A percentile compares a stretch with the other conserved stretches of the same genome.
Conservation (phyloP, 345 rosid genomes). For the Laguncularia racemosa region DNA sequence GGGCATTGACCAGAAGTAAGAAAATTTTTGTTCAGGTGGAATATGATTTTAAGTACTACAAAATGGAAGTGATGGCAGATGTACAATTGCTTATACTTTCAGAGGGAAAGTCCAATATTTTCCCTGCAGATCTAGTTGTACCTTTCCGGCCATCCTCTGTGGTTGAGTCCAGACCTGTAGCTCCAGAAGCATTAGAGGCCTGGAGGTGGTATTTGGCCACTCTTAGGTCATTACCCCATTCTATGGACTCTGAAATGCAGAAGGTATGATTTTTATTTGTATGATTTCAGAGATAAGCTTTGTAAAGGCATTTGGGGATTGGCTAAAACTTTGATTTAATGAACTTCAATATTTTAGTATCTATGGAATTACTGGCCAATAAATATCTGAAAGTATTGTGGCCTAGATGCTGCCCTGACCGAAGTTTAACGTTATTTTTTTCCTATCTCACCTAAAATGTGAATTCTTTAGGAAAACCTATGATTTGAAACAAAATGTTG, state of each 20-base stretch:
- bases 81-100: constrained; percentile 69
- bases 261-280: constrained; percentile 36
- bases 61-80: constrained; percentile 86
- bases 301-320: background rate
- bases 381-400: too few relatives aligned
- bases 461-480: too few relatives aligned
- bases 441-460: too few relatives aligned
- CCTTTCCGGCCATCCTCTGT: constrained; percentile 67
- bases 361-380: too few relatives aligned
- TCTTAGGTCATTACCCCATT: constrained; percentile 60
- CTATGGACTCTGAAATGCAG: constrained; percentile 64
- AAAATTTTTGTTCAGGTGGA: constrained; percentile 45
- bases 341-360: too few relatives aligned
- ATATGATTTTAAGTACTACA: constrained; percentile 78
- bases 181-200: constrained; percentile 42
- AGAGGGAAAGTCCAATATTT: constrained; percentile 77
- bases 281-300: background rate
- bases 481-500: too few relatives aligned
- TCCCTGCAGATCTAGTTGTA: constrained; percentile 74
- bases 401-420: too few relatives aligned
- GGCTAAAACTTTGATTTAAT: background rate
- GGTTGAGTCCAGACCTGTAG: constrained; percentile 24
- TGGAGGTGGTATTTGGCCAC: constrained; percentile 93
- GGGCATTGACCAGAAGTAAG: too few relatives aligned
- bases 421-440: too few relatives aligned